Conservation (phyloP, 2,329 filamentous ascomycete species). For the Paracamarosporium sp. region DNA sequence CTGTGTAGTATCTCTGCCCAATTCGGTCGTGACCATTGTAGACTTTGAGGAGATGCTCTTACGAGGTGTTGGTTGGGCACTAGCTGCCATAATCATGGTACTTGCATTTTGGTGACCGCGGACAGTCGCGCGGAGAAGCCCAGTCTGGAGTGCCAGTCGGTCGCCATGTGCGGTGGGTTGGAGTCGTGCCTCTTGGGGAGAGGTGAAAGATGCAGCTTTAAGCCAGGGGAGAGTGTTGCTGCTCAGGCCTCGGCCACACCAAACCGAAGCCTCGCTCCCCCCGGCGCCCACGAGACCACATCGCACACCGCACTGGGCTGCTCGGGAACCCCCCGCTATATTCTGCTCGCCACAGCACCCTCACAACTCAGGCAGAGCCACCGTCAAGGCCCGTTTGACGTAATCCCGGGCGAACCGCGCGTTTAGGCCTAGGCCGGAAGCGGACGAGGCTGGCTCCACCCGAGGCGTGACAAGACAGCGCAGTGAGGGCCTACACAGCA, state of each 20-base stretch:
- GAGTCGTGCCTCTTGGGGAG: background rate
- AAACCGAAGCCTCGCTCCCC: background rate
- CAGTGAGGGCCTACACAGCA: conserved; percentile 23
- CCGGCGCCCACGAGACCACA: background rate
- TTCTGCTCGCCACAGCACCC: background rate
- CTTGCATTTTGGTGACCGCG: conserved; percentile 57
- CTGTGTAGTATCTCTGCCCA: background rate
- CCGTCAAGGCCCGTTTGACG: conserved; percentile 14
- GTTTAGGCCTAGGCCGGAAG: conserved; percentile 26
- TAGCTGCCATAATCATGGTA: conserved; percentile 25
- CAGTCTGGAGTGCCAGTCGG: conserved; percentile 50
- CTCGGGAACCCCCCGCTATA: conserved; percentile 11
- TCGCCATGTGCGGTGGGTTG: conserved; percentile 3
- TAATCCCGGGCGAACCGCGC: conserved; percentile 26
- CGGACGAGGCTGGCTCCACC: conserved; percentile 25
- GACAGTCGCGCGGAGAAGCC: conserved; percentile 55
- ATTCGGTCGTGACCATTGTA: background rate
- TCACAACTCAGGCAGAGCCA: background rate
- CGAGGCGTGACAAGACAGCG: conserved; percentile 40
- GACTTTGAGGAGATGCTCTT: conserved; percentile 18
- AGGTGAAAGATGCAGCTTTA: conserved; percentile 50
- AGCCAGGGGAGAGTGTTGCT: background rate
- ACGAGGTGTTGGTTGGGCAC: conserved; percentile 21
- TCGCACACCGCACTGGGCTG: background rate
- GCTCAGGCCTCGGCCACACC: conserved; percentile 9